Evolutionary conservation across 2,329 filamentous ascomycete species (phyloP).

Genomic region (Pseudogymnoascus sp.): DNA sequence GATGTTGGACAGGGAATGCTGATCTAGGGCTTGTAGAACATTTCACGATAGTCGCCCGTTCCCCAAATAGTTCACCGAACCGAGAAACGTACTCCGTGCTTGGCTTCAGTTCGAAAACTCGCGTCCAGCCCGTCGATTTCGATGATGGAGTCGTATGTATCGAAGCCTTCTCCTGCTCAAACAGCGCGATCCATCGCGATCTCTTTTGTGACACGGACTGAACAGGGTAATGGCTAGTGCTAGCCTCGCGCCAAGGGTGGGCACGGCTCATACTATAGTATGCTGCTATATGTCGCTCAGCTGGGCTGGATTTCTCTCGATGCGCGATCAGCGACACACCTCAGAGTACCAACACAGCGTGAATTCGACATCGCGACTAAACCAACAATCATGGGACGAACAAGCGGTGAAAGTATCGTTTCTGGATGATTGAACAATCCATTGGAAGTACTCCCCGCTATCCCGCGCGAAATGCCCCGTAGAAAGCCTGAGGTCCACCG

Average conservation of each 20-base stretch:
- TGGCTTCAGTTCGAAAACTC: background rate
- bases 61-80: background rate
- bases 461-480: background rate
- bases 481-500: constrained; percentile 7
- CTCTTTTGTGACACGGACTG: background rate
- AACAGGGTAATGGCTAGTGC: background rate
- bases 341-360: background rate
- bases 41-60: background rate
- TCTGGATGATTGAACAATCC: background rate
- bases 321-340: background rate
- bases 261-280: background rate
- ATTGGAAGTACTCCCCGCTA: background rate
- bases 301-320: background rate
- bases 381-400: background rate
- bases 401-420: background rate
- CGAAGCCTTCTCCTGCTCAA: background rate
- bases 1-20: background rate
- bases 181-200: background rate
- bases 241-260: constrained; percentile 1
- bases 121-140: background rate
- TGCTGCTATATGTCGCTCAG: constrained; percentile 5
- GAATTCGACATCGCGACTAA: constrained; percentile 1
- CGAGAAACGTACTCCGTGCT: background rate
- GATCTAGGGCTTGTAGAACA: background rate
- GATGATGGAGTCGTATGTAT: background rate